These are phyloP conservation scores for Lycium barbarum DNA, from an alignment of 257 asterid genomes.

Conservation along the genomic window DNA sequence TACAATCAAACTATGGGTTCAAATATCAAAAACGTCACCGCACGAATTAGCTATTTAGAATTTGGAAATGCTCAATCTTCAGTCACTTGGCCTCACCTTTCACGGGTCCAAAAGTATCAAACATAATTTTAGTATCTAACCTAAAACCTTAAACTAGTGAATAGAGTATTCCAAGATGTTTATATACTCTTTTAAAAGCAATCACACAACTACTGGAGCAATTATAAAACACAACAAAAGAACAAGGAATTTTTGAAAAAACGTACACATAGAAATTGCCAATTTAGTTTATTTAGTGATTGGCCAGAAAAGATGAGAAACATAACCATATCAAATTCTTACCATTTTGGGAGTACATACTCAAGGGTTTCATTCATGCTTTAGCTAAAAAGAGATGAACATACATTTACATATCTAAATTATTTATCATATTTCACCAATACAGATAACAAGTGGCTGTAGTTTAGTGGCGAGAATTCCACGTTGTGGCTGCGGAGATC, in stretches of 20 bases:
- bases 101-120: neutral
- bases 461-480: constrained; percentile 99
- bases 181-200: neutral
- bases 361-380: neutral
- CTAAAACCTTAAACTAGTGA: neutral
- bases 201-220: neutral
- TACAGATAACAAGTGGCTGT: constrained; percentile 58
- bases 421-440: too few relatives aligned
- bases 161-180: neutral
- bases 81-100: neutral
- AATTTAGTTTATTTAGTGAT: neutral
- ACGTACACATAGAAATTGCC: neutral
- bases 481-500: constrained; percentile 99
- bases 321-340: neutral
- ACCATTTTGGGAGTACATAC: neutral
- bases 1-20: neutral
- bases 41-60: neutral
- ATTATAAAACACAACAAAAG: too few relatives aligned
- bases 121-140: neutral
- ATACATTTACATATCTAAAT: too few relatives aligned
- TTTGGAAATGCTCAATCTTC: neutral
- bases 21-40: too few relatives aligned
- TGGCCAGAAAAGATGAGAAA: neutral
- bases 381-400: too few relatives aligned
- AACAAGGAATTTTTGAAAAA: neutral